Percentiles rank a stretch among this genome's conserved stretches.
Evolutionary conservation across 176 grass and related monocot species (phyloP).

Genomic region (Zoysia japonica): DNA sequence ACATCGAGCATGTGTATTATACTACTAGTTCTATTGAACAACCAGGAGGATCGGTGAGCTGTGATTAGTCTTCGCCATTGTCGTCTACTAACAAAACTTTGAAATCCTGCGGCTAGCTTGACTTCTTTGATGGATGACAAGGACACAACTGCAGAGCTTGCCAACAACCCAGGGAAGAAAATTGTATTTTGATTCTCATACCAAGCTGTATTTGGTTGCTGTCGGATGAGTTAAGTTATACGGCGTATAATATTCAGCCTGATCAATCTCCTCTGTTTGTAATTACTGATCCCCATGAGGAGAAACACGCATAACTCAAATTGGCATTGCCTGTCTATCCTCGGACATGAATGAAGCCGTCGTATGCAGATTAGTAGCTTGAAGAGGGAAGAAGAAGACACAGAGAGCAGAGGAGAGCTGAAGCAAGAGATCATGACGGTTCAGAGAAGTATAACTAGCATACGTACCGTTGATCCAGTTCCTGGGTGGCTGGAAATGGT

Average conservation of each 20-base stretch:
- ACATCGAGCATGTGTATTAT: conserved; percentile 26
- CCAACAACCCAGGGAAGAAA: conserved; percentile 2
- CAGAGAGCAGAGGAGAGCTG: neutral
- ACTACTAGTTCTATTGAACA: conserved; percentile 20
- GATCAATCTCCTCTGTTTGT: neutral
- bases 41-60: neutral
- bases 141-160: conserved; percentile 21
- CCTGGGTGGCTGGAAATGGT: conserved; percentile 64
- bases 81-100: conserved; percentile 7
- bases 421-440: neutral
- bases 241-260: neutral
- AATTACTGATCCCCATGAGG: neutral
- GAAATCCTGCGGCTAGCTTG: neutral
- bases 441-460: neutral
- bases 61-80: neutral
- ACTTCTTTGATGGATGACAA: conserved; percentile 38
- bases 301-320: neutral
- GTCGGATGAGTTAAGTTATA: neutral
- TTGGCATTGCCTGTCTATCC: neutral
- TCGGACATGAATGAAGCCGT: neutral
- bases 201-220: conserved; percentile 20
- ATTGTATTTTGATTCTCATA: neutral
- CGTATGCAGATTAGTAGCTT: neutral
- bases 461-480: conserved; percentile 77
- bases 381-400: neutral